Conservation (phyloP, 805 yeast genomes). For the Sungouiella thailandica region DNA sequence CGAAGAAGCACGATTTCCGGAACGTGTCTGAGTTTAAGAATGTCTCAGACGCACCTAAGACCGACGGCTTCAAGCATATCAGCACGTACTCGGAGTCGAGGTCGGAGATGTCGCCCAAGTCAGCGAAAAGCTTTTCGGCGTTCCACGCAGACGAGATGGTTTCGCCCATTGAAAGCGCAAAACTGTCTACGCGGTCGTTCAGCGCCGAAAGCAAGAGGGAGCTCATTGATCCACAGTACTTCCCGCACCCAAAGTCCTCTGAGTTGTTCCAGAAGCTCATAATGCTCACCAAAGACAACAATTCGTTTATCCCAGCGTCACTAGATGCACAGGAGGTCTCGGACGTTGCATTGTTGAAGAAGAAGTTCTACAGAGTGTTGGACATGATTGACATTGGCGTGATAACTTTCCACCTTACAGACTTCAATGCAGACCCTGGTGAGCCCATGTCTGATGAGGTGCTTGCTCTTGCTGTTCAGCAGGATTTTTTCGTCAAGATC, state of each 20-base stretch:
- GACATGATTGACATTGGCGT: conserved; percentile 28
- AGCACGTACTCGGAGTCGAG: background rate
- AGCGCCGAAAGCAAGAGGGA: background rate
- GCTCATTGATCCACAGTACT: conserved; percentile 9
- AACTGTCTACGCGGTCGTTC: background rate
- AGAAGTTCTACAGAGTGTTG: conserved; percentile 32
- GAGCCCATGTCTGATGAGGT: conserved; percentile 48
- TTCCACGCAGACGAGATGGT: conserved; percentile 3
- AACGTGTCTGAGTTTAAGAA: background rate
- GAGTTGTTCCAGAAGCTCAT: conserved; percentile 26
- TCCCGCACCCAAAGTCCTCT: conserved; percentile 6
- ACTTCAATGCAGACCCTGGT: conserved; percentile 58
- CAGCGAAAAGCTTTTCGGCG: conserved; percentile 6
- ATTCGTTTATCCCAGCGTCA: conserved; percentile 47
- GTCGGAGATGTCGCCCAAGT: conserved; percentile 8
- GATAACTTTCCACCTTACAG: conserved; percentile 57
- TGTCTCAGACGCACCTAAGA: too few relatives aligned
- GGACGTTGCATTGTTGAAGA: conserved; percentile 31
- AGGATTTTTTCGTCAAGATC: conserved; percentile 30
- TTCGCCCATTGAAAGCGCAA: background rate
- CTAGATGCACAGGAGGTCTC: conserved; percentile 12
- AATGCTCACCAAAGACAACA: conserved; percentile 62
- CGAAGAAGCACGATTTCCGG: background rate
- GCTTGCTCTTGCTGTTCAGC: conserved; percentile 31
- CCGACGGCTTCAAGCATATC: too few relatives aligned